These are phyloP conservation scores for Phytophthora pluvialis DNA, from an alignment of 352 stramenopile genomes.

Conservation along the genomic window DNA sequence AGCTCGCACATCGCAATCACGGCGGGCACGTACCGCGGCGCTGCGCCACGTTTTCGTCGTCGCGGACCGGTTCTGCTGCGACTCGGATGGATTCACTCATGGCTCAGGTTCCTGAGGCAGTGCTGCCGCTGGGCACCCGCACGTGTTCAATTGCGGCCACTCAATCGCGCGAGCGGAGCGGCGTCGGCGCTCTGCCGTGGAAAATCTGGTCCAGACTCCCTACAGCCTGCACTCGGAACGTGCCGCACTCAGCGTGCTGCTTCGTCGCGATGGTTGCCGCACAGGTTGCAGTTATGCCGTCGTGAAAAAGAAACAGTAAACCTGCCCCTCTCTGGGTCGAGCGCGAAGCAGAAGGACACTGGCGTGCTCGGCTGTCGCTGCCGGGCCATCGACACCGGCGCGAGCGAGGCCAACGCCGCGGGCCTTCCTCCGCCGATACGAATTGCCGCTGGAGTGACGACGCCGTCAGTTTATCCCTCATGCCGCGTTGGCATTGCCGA, in stretches of 20 bases:
- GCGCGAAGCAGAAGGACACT: conserved; percentile 20
- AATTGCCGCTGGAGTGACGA: conserved; percentile 2
- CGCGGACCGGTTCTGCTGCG: conserved; percentile 33
- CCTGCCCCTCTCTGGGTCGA: conserved; percentile 1
- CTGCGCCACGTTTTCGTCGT: conserved; percentile 32
- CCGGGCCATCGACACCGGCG: background rate
- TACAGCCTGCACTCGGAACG: background rate
- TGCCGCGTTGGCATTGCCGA: background rate
- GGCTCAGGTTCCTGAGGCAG: conserved; percentile 36
- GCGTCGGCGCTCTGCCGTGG: background rate
- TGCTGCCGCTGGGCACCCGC: background rate
- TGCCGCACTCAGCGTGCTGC: conserved; percentile 1
- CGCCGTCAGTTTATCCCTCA: background rate
- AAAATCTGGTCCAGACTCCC: conserved; percentile 9
- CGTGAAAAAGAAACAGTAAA: conserved; percentile 35
- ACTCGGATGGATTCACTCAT: conserved; percentile 39
- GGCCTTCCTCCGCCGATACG: too few species aligned
- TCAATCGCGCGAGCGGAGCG: conserved; percentile 14
- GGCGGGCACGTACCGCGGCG: conserved; percentile 33
- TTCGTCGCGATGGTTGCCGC: background rate
- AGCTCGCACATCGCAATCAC: conserved; percentile 24
- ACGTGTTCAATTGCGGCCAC: conserved; percentile 33
- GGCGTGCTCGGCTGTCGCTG: conserved; percentile 11
- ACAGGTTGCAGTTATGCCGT: conserved; percentile 19
- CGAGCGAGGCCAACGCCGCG: background rate